Base-by-base conservation (phyloP, 306 rosid genomes). In the Vicia faba region DNA sequence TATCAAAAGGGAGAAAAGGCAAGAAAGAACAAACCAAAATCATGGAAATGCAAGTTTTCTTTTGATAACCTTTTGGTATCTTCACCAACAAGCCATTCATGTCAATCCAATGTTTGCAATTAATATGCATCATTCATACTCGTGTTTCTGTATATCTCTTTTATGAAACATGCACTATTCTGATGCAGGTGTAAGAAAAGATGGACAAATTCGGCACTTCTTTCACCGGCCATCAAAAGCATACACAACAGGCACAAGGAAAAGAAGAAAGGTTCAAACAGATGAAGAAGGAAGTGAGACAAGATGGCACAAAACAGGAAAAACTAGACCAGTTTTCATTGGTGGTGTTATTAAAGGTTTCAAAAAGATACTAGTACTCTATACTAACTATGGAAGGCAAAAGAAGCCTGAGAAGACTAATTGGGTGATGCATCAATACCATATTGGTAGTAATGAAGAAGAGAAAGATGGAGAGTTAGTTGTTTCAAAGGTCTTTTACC, bases 391-490 rank as follows among this genome's bases (percentile, higher is more conserved):
- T 44, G 98, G 98, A 1, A 77, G 91, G 60, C 93, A 88, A 64
- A 88, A 80, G 66, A 93, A 90, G 64, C 95, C 98, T 0, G 87
- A 88, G 72, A 93, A 93, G 44, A 93, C 98, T 0, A 93, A 84
- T 12, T 93, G 98, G 98, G 91, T 93, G 25, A 93, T 93, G 96
- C 98, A 93, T 68, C 98, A 93, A 33, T 93, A 93, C 87, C 98
- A 93, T 53, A 80, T 89, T 1, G 98, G 98, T 8, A 71, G 16
- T 11, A 82, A 76, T 11, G 98, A 93, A 78, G 95, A 93, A 61
- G 98, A 93, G 75, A 90, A 82, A 71, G 98, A 93, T 53, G 98
- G 98, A 2, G 95, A 93, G 38, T 25, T 88, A 5, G 98, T 89
- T 43, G 84, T 78, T 11, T 93, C 98, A 13, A 93, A 93, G 77